A percentile compares a stretch with the other conserved stretches of the same genome.
Evolutionary conservation across 805 yeast genomes (phyloP).

Genomic region (Candida loeiensis): DNA sequence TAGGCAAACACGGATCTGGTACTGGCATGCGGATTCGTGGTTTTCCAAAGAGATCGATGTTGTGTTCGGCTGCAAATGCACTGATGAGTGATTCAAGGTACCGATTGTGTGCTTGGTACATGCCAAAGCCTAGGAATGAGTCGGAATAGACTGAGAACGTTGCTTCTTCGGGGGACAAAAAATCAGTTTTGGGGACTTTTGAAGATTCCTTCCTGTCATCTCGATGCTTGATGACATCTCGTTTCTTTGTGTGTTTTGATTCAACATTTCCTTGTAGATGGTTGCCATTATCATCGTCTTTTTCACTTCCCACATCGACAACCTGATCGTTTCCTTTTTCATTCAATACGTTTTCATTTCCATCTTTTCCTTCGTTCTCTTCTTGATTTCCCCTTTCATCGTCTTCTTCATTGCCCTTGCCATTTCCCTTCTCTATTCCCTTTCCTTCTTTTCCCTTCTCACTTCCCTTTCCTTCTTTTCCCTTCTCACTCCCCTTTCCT

Average conservation of each 20-base stretch:
- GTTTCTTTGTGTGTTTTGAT: too few relatives aligned
- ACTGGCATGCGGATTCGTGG: conserved; percentile 26
- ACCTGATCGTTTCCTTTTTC: too few relatives aligned
- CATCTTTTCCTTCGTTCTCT: neutral
- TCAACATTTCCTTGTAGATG: too few relatives aligned
- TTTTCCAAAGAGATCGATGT: conserved; percentile 5
- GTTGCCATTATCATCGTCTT: too few relatives aligned
- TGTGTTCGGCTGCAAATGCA: conserved; percentile 16
- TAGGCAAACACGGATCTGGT: conserved; percentile 58
- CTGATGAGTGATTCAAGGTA: conserved; percentile 39
- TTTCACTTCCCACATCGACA: too few relatives aligned
- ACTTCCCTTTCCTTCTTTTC: neutral
- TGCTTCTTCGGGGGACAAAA: conserved; percentile 20
- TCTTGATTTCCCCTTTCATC: neutral
- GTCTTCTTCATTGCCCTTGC: neutral
- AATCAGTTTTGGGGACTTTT: too few relatives aligned
- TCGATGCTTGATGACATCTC: too few relatives aligned
- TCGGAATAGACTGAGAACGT: conserved; percentile 47
- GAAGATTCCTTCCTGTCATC: too few relatives aligned
- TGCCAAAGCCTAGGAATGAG: conserved; percentile 59
- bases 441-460: neutral
- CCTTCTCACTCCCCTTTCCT: neutral
- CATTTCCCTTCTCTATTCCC: neutral
- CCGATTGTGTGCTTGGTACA: conserved; percentile 49
- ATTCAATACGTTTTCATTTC: too few relatives aligned